Evolutionary conservation across 2,329 filamentous ascomycete genomes (phyloP).

Genomic region (Daldinia sp.): DNA sequence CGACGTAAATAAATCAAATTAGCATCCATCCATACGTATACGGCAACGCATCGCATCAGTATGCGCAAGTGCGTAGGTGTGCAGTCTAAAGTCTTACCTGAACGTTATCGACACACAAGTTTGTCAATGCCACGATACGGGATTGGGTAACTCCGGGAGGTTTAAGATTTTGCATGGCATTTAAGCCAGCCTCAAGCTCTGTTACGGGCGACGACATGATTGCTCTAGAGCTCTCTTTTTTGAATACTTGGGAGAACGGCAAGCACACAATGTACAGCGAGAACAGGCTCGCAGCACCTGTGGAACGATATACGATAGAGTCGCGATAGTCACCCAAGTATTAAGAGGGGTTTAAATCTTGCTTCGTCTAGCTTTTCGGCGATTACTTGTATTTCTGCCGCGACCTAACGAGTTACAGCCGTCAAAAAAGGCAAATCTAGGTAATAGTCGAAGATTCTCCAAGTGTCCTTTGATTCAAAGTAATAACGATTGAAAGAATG

Average conservation of each 20-base stretch:
- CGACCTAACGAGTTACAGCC: constrained; percentile 43
- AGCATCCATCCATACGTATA: constrained; percentile 27
- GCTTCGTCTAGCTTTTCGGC: constrained; percentile 37
- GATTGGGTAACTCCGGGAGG: constrained; percentile 93
- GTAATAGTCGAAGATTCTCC: constrained; percentile 29
- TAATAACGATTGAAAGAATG: constrained; percentile 23
- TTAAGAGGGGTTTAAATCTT: constrained; percentile 33
- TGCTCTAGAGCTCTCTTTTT: constrained; percentile 37
- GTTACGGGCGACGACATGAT: constrained; percentile 84
- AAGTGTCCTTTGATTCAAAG: constrained; percentile 26
- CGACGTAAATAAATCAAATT: constrained; percentile 38
- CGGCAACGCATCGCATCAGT: constrained; percentile 4
- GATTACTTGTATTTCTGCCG: constrained; percentile 44
- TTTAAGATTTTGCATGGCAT: constrained; percentile 90
- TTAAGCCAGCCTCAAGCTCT: constrained; percentile 88
- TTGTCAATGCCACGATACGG: constrained; percentile 87
- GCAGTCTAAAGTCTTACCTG: constrained; percentile 70
- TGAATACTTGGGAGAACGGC: constrained; percentile 35
- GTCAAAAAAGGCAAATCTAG: constrained; percentile 43
- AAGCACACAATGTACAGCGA: constrained; percentile 43
- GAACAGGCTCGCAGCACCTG: constrained; percentile 39
- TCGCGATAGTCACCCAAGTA: constrained; percentile 43
- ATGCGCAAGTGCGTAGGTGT: constrained; percentile 19
- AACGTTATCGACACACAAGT: constrained; percentile 86
- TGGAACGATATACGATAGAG: constrained; percentile 35